phyloP scores from a whole-genome alignment of 1,139 yeast species.

The Zhuliangozyma blackwelliae region DNA sequence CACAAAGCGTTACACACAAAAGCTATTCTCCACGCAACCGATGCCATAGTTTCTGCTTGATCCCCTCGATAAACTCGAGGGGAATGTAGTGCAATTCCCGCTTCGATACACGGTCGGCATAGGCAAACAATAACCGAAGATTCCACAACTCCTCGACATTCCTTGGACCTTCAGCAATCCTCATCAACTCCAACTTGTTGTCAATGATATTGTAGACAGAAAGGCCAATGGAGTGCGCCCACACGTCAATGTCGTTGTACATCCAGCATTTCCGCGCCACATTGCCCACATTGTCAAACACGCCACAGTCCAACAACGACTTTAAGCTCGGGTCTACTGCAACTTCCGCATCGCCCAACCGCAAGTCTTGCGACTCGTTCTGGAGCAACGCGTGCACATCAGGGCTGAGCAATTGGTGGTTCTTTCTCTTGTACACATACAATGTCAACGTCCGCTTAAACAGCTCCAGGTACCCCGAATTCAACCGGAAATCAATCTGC shows the following conservation, averaged over 20 bases:
- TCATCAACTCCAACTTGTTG: slow-evolving; percentile 48
- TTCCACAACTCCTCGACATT: slow-evolving; percentile 62
- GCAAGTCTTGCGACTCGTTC: slow-evolving; percentile 28
- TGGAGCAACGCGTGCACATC: slow-evolving; percentile 33
- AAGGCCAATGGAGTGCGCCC: slow-evolving; percentile 18
- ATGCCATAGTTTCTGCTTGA: slow-evolving; percentile 45
- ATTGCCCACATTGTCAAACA: slow-evolving; percentile 22
- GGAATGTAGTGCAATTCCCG: slow-evolving; percentile 37
- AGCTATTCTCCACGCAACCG: too few relatives aligned
- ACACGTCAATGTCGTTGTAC: slow-evolving; percentile 21
- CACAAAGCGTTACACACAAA: too few relatives aligned
- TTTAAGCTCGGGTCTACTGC: slow-evolving; percentile 24
- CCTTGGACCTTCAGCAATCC: slow-evolving; percentile 41
- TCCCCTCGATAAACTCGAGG: slow-evolving; percentile 46
- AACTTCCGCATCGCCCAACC: slow-evolving; percentile 25
- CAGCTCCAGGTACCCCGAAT: slow-evolving; percentile 35
- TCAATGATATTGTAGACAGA: slow-evolving; percentile 50
- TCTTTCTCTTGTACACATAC: slow-evolving; percentile 46
- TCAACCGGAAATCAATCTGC: slow-evolving; percentile 33
- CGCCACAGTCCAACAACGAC: slow-evolving; percentile 17
- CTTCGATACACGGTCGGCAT: slow-evolving; percentile 42
- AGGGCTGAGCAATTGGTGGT: slow-evolving; percentile 37
- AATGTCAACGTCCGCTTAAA: slow-evolving; percentile 45
- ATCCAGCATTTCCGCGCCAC: slow-evolving; percentile 35
- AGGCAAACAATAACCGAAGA: slow-evolving; percentile 58